phyloP scores from a whole-genome alignment of 768 basidiomycete genomes.

The Jaapia argillacea region DNA sequence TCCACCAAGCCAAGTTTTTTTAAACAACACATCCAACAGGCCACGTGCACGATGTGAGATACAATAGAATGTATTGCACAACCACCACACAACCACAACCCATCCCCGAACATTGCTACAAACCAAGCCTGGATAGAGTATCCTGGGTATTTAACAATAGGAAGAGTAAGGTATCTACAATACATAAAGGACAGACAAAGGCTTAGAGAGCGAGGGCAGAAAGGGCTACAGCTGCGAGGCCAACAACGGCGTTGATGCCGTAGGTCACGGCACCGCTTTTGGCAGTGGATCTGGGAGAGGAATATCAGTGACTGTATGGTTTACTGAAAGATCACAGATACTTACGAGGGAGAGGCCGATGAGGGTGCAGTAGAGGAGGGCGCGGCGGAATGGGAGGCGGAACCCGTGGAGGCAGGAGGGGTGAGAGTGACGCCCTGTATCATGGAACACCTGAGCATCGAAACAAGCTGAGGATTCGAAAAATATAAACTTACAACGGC shows the following conservation, averaged over 20 bases:
- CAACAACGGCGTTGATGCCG: conserved; percentile 27
- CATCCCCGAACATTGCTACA: too few relatives aligned
- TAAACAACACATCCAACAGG: too few relatives aligned
- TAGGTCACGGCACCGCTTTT: conserved; percentile 16
- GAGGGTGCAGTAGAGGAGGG: conserved; percentile 7
- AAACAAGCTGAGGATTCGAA: not conserved
- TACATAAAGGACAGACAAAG: too few relatives aligned
- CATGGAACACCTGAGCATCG: too few relatives aligned
- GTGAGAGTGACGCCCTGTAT: conserved; percentile 22
- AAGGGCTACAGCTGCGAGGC: conserved; percentile 32
- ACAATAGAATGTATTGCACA: too few relatives aligned
- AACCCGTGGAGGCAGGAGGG: conserved; percentile 13
- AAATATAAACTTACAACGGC: conserved; percentile 37
- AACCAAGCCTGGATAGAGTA: too few relatives aligned
- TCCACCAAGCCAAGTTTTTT: too few relatives aligned
- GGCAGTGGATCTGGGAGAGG: conserved; percentile 1
- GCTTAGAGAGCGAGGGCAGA: conserved; percentile 37
- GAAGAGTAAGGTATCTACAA: too few relatives aligned
- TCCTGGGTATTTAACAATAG: too few relatives aligned
- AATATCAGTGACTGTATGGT: not conserved
- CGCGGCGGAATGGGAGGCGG: conserved; percentile 2
- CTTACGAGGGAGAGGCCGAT: conserved; percentile 1
- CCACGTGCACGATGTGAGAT: too few relatives aligned
- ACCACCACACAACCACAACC: too few relatives aligned
- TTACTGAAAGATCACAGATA: conserved; percentile 1